Conservation (phyloP, 1,284 basidiomycete species). For the Coriolopsis trogii region DNA sequence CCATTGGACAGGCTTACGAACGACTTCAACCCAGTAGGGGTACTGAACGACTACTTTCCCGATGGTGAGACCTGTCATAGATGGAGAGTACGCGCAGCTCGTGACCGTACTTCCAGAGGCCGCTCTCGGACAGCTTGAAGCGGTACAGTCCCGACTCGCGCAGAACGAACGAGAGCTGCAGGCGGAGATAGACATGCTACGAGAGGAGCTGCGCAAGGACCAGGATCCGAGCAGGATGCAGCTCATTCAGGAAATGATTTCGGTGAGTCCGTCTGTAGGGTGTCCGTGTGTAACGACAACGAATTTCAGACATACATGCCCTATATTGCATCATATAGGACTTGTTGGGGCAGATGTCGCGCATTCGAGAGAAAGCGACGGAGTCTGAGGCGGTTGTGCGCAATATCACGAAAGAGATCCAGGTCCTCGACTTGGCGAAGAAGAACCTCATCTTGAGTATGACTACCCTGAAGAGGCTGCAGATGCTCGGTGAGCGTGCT, state of each 20-base stretch:
- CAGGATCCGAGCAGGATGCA: slow-evolving; percentile 88
- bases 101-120: slow-evolving; percentile 49
- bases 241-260: slow-evolving; percentile 91
- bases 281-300: not conserved
- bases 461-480: slow-evolving; percentile 88
- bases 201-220: slow-evolving; percentile 67
- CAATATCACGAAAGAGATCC: slow-evolving; percentile 96
- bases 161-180: slow-evolving; percentile 67
- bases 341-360: slow-evolving; percentile 90
- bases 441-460: slow-evolving; percentile 90
- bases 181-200: slow-evolving; percentile 72
- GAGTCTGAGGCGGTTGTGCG: slow-evolving; percentile 96
- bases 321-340: slow-evolving; percentile 54
- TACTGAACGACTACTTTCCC: slow-evolving; percentile 76
- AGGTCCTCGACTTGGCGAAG: slow-evolving; percentile 93
- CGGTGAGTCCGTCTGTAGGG: slow-evolving; percentile 49
- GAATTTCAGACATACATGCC: slow-evolving; percentile 4
- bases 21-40: slow-evolving; percentile 58
- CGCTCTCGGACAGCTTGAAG: slow-evolving; percentile 64
- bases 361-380: slow-evolving; percentile 92
- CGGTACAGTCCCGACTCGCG: slow-evolving; percentile 61
- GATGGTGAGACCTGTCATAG: slow-evolving; percentile 57
- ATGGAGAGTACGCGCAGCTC: not conserved
- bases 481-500: slow-evolving; percentile 94
- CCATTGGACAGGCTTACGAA: slow-evolving; percentile 60